A percentile compares a stretch with the other conserved stretches of the same genome.
Conservation (phyloP, 139 green algal genomes). For the Coelastrella sp. region DNA sequence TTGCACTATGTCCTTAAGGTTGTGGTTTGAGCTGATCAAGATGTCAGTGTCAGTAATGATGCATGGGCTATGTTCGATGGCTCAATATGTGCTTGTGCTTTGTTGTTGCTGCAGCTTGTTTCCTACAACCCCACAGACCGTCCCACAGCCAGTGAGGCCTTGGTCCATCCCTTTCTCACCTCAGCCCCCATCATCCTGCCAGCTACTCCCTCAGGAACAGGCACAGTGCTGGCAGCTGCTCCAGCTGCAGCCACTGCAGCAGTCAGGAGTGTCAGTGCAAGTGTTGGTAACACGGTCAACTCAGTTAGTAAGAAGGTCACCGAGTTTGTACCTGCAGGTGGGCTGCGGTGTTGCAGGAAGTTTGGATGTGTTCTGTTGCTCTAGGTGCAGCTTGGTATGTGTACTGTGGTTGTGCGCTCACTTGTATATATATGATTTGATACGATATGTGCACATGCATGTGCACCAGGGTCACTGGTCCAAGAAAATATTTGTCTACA, state of each 20-base stretch:
- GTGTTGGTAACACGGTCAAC: slow-evolving; percentile 24
- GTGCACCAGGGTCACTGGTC: too few relatives aligned
- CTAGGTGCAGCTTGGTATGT: too few relatives aligned
- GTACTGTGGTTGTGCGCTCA: too few relatives aligned
- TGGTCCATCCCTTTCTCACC: slow-evolving; percentile 69
- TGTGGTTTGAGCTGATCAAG: too few relatives aligned
- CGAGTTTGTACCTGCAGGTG: slow-evolving; percentile 24
- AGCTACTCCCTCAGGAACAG: slow-evolving; percentile 44
- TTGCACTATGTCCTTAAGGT: too few relatives aligned
- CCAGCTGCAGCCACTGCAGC: not conserved
- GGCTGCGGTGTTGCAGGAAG: too few relatives aligned
- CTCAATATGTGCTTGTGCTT: not conserved
- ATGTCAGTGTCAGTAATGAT: too few relatives aligned
- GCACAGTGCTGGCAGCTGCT: slow-evolving; percentile 31
- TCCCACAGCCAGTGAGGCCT: slow-evolving; percentile 57
- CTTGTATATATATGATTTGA: too few relatives aligned
- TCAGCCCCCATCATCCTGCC: slow-evolving; percentile 38
- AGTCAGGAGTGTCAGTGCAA: slow-evolving; percentile 13
- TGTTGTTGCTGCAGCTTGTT: slow-evolving; percentile 41
- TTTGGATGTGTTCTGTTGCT: too few relatives aligned
- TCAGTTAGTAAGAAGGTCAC: slow-evolving; percentile 16
- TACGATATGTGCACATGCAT: too few relatives aligned
- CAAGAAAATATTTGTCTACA: too few relatives aligned
- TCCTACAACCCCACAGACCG: slow-evolving; percentile 58
- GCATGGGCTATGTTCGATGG: too few relatives aligned